A percentile compares a stretch with the other conserved stretches of the same genome.
Conservation (phyloP, 2,329 filamentous ascomycete species). For the Phyllosticta citribraziliensis region DNA sequence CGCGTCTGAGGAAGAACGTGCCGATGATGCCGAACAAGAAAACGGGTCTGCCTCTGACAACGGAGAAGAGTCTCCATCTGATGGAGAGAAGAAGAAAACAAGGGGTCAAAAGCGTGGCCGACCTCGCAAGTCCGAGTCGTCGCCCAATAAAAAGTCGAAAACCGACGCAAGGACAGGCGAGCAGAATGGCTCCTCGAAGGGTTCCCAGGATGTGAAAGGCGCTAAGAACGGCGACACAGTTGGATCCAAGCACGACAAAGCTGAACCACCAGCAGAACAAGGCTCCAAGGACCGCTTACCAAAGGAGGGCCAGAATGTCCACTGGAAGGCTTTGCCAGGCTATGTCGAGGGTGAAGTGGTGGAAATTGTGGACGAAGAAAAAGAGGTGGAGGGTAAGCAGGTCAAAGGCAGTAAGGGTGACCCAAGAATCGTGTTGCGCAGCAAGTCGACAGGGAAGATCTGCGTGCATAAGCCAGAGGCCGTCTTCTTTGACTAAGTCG, state of each 20-base stretch:
- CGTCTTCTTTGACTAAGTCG: slow-evolving; percentile 31
- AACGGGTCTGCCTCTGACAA: slow-evolving; percentile 16
- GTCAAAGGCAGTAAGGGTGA: slow-evolving; percentile 34
- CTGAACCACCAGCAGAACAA: slow-evolving; percentile 19
- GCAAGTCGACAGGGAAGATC: slow-evolving; percentile 29
- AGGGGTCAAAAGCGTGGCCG: slow-evolving; percentile 19
- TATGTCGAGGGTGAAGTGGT: slow-evolving; percentile 33
- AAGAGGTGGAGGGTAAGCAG: slow-evolving; percentile 32
- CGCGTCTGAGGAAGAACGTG: slow-evolving; percentile 12
- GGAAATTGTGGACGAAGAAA: slow-evolving; percentile 32
- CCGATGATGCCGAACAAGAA: slow-evolving; percentile 17
- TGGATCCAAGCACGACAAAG: slow-evolving; percentile 19
- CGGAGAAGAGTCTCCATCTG: not conserved
- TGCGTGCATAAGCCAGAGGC: slow-evolving; percentile 35
- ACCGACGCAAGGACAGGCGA: slow-evolving; percentile 16
- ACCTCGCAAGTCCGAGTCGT: slow-evolving; percentile 16
- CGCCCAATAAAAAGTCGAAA: slow-evolving; percentile 29
- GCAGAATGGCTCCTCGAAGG: slow-evolving; percentile 1
- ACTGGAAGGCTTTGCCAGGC: slow-evolving; percentile 32
- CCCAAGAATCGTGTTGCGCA: slow-evolving; percentile 33
- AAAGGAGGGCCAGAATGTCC: slow-evolving; percentile 31
- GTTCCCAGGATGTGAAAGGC: not conserved
- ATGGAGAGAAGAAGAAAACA: not conserved
- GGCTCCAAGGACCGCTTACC: slow-evolving; percentile 27
- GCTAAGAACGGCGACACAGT: slow-evolving; percentile 15